Conservation (phyloP, 225 moss, liverwort and hornwort genomes). For the Marchantia paleacea region DNA sequence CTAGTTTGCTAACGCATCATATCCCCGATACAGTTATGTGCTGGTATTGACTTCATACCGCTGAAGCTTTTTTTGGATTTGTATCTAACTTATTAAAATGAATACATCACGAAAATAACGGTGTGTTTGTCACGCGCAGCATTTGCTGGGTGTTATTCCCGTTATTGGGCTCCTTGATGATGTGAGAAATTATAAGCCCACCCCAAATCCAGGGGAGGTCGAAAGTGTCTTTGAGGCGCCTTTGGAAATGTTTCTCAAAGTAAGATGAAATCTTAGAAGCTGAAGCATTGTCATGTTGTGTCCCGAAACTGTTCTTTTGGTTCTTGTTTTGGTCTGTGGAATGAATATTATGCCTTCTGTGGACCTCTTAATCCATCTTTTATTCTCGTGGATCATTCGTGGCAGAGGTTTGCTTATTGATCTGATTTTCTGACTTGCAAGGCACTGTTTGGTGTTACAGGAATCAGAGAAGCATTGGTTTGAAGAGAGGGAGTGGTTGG, state of each 20-base stretch:
- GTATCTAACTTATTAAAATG: no score
- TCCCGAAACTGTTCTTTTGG: neutral
- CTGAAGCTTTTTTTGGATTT: no score
- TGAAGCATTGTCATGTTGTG: neutral
- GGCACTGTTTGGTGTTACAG: neutral
- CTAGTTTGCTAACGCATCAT: no score
- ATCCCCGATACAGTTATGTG: no score
- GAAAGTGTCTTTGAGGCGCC: slow-evolving; percentile 87
- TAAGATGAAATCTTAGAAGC: slow-evolving; percentile 7
- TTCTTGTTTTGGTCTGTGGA: neutral
- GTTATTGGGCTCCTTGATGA: slow-evolving; percentile 80
- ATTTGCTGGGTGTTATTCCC: slow-evolving; percentile 82
- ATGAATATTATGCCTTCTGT: neutral
- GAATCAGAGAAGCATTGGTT: slow-evolving; percentile 63
- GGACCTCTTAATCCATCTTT: neutral
- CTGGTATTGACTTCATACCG: no score
- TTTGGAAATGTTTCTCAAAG: slow-evolving; percentile 88
- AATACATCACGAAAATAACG: no score
- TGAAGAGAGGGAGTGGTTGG: slow-evolving; percentile 68
- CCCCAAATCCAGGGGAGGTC: slow-evolving; percentile 74
- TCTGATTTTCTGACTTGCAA: no score
- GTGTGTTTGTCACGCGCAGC: slow-evolving; percentile 44
- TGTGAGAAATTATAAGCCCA: slow-evolving; percentile 56
- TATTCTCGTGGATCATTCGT: no score
- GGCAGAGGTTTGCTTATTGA: neutral